Base-by-base conservation (phyloP, 306 rosid species). In the Glycine latifolia region DNA sequence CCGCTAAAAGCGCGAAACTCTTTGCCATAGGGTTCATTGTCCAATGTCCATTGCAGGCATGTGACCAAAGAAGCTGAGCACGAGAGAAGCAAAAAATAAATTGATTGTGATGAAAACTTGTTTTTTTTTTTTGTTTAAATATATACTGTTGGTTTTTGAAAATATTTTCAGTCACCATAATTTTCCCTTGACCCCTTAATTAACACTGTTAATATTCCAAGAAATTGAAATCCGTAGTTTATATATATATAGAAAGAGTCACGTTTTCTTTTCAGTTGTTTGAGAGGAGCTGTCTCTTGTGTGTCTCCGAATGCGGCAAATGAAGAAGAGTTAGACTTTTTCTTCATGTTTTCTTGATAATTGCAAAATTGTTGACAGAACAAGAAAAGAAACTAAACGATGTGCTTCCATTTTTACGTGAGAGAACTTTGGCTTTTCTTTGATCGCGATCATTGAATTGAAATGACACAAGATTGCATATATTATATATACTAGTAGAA, bases 391-490 rank as follows among this genome's bases (percentile, higher is more conserved):
- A 78, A 54, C 35, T 8, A 39, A 15, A 10, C 10, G 11, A 67
- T 2, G 35, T 53, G 66, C 35, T 78, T 44, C 75, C 53, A 41
- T 20, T 67, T 41, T 68, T 43, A 54, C 3, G 44, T 66, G 39
- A 52, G 44, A 66, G 39, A 20, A 52, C 9, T 12, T 5, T 37
- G 44, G 73, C 66, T 52, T 78, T 78, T 67, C 47, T 56, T 67
- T 55, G 67, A 14, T 55, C 8, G 33, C 67, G 35, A 67, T 78
- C 56, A 56, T 50, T 77, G 80, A 76, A 76, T 65, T 77, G 50
- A 77, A 12, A 17, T 50, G 75, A 69, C 14, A 1, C n/a, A 1
- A 16, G 53, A 63, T 46, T 14, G 60, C 15, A 8, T n/a, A 55
- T 37, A 37, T 3, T 37, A 37, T 6, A 4, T 2, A 11, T 41